Conservation (phyloP, 805 yeast genomes). For the Millerozyma miso region DNA sequence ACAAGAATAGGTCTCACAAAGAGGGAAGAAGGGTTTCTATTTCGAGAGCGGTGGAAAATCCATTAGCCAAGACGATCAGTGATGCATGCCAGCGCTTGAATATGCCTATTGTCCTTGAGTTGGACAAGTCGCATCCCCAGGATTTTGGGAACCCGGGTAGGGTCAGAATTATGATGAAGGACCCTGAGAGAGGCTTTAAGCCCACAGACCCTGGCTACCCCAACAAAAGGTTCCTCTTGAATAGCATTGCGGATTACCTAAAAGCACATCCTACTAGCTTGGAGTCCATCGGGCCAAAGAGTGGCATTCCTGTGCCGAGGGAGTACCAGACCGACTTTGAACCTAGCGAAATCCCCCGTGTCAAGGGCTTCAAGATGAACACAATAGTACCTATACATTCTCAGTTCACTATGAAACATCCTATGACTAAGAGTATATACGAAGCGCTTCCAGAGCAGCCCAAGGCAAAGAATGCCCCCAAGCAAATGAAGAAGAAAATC, state of each 20-base stretch:
- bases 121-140: constrained; percentile 89
- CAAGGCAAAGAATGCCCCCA: constrained; percentile 35
- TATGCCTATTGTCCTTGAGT: constrained; percentile 53
- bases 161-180: constrained; percentile 67
- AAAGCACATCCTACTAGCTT: constrained; percentile 66
- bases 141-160: constrained; percentile 98
- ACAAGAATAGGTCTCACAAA: constrained; percentile 63
- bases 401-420: constrained; percentile 75
- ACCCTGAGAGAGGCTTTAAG: constrained; percentile 39
- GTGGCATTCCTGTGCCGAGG: constrained; percentile 61
- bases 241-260: constrained; percentile 57
- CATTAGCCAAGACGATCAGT: constrained; percentile 75
- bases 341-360: constrained; percentile 63
- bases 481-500: constrained; percentile 51
- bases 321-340: constrained; percentile 51
- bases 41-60: constrained; percentile 75
- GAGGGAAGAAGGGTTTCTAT: constrained; percentile 80
- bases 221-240: constrained; percentile 62
- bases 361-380: constrained; percentile 85
- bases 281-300: constrained; percentile 42
- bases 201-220: constrained; percentile 26
- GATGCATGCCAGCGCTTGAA: constrained; percentile 59
- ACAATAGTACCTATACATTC: constrained; percentile 86
- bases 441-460: constrained; percentile 44
- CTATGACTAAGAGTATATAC: constrained; percentile 69